Conservation (phyloP, 305 asterid species). For the Fraxinus platypoda region DNA sequence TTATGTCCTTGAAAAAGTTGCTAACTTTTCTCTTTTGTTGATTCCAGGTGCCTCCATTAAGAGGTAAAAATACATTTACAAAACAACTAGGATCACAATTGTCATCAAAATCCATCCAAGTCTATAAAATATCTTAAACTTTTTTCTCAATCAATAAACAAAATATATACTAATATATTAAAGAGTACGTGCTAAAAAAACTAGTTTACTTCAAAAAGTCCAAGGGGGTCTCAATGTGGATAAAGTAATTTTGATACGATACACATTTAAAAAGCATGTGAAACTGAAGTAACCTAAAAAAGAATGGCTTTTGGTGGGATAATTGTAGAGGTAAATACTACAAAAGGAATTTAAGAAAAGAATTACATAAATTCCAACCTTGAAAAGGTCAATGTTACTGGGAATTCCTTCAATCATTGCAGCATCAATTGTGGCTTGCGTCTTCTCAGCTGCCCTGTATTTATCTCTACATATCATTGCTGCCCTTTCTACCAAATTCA, state of each 20-base stretch:
- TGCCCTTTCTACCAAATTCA: slow-evolving; percentile 73
- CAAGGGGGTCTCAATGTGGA: background rate
- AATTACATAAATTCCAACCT: slow-evolving; percentile 46
- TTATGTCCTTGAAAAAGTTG: background rate
- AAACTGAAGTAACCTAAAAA: background rate
- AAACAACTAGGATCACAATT: background rate
- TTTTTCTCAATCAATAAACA: background rate
- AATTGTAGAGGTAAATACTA: background rate
- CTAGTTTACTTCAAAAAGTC: background rate
- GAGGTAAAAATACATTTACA: background rate
- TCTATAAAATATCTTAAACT: background rate
- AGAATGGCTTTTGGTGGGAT: background rate
- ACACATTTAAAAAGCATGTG: background rate
- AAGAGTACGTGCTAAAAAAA: background rate
- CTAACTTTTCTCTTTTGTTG: background rate
- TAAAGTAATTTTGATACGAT: background rate
- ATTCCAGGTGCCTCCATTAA: background rate
- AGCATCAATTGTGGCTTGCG: slow-evolving; percentile 93
- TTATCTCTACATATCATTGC: slow-evolving; percentile 68
- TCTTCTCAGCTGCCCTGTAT: slow-evolving; percentile 70
- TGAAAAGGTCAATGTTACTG: slow-evolving; percentile 89
- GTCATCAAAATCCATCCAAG: background rate
- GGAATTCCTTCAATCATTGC: slow-evolving; percentile 98
- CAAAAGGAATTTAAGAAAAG: slow-evolving; percentile 10
- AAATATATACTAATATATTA: background rate